These are phyloP conservation scores for Phytophthora europaea DNA, from an alignment of 352 stramenopile species.

Conservation along the genomic window DNA sequence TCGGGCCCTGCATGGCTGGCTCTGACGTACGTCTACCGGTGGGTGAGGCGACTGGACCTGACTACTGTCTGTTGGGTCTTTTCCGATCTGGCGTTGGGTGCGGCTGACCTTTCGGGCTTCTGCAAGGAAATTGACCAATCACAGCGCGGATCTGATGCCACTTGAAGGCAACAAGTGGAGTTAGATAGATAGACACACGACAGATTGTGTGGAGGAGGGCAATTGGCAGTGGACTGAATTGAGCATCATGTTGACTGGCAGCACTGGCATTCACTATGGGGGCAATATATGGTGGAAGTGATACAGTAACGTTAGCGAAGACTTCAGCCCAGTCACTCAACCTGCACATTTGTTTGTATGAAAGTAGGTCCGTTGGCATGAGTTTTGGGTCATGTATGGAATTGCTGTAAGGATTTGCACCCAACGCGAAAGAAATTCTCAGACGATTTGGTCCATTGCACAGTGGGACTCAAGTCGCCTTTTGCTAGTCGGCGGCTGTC, in stretches of 20 bases:
- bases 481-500: background rate
- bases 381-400: background rate
- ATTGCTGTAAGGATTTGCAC: background rate
- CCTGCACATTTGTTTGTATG: no score
- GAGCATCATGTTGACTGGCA: background rate
- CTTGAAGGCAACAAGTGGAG: background rate
- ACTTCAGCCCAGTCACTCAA: no score
- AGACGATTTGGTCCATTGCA: conserved; percentile 15
- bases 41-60: no score
- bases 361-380: no score
- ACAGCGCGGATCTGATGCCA: conserved; percentile 6
- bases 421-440: conserved; percentile 32
- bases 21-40: conserved; percentile 12
- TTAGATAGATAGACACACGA: background rate
- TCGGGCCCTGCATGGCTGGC: background rate
- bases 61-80: background rate
- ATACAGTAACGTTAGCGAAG: no score
- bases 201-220: background rate
- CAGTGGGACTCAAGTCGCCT: conserved; percentile 22
- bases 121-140: conserved; percentile 32
- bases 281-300: no score
- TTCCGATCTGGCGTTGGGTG: conserved; percentile 37
- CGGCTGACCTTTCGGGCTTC: conserved; percentile 23
- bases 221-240: background rate
- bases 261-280: background rate